Evolutionary conservation across 495 filamentous ascomycete genomes (phyloP).

Genomic region (Aspergillus egyptiacus): DNA sequence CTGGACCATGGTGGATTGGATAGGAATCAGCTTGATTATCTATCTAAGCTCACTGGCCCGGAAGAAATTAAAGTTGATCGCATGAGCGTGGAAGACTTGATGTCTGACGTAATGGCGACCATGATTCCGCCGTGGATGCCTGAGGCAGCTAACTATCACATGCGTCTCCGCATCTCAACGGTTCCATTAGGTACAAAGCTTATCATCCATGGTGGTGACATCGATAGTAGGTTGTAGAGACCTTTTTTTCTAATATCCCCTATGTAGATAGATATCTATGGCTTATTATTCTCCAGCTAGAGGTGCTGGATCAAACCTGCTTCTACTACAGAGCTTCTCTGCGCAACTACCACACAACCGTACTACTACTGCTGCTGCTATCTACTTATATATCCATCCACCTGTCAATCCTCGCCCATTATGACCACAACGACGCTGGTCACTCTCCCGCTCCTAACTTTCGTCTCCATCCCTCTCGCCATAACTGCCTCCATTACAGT

Average conservation of each 20-base stretch:
- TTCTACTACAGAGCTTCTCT: neutral
- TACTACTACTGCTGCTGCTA: neutral
- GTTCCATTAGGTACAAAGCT: too few relatives aligned
- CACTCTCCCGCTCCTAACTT: slow-evolving; percentile 55
- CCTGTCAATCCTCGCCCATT: too few relatives aligned
- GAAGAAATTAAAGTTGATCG: neutral
- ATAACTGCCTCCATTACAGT: slow-evolving; percentile 66
- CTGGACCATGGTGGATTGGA: slow-evolving; percentile 15
- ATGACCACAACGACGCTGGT: slow-evolving; percentile 45
- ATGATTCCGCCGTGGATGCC: slow-evolving; percentile 11
- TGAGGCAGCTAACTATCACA: slow-evolving; percentile 25
- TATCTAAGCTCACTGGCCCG: neutral
- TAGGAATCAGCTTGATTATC: too few relatives aligned
- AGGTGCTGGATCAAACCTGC: neutral
- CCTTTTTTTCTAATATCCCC: neutral
- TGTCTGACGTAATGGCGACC: slow-evolving; percentile 10
- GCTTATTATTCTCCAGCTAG: neutral
- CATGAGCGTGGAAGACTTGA: neutral
- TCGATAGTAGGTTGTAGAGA: too few relatives aligned
- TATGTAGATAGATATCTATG: neutral
- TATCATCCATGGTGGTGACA: too few relatives aligned
- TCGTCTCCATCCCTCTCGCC: slow-evolving; percentile 63
- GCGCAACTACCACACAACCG: neutral
- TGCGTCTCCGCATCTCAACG: slow-evolving; percentile 26
- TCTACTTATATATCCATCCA: slow-evolving; percentile 34